phyloP scores from a whole-genome alignment of 257 asterid species.

The Fraxinus excelsior region DNA sequence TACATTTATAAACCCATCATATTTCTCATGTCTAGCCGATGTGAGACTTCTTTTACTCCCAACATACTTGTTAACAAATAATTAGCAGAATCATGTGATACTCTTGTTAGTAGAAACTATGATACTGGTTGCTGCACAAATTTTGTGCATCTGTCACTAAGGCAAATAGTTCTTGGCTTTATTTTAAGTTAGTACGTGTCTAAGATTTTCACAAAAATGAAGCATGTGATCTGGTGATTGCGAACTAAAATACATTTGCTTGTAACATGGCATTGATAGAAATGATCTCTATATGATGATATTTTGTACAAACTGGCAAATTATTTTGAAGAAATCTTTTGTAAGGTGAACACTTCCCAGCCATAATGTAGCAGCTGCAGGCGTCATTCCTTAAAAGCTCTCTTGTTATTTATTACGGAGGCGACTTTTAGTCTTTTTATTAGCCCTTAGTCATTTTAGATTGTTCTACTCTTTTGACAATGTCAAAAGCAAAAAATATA shows the following conservation, averaged over 20 bases:
- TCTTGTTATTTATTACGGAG: conserved; percentile 1
- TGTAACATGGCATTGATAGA: background rate
- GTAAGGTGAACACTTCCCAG: background rate
- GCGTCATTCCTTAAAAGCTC: conserved; percentile 12
- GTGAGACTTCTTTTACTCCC: too few species aligned
- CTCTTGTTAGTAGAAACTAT: conserved; percentile 1
- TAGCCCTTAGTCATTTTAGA: background rate
- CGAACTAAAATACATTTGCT: background rate
- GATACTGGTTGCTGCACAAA: conserved; percentile 3
- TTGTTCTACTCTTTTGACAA: conserved; percentile 10
- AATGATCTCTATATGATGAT: background rate
- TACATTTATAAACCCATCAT: too few species aligned
- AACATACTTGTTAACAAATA: too few species aligned
- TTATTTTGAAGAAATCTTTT: background rate
- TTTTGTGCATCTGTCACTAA: conserved; percentile 9
- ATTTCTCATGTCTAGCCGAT: too few species aligned
- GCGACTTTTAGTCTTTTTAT: background rate
- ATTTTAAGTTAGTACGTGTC: background rate
- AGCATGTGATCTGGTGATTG: background rate
- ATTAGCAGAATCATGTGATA: conserved; percentile 3
- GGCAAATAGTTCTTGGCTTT: background rate
- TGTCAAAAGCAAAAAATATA: conserved; percentile 13
- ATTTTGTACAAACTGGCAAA: conserved; percentile 1
- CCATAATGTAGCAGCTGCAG: conserved; percentile 1
- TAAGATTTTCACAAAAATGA: background rate